Evolutionary conservation across 2,329 filamentous ascomycete species (phyloP).

Genomic region (Cryphonectria japonica): DNA sequence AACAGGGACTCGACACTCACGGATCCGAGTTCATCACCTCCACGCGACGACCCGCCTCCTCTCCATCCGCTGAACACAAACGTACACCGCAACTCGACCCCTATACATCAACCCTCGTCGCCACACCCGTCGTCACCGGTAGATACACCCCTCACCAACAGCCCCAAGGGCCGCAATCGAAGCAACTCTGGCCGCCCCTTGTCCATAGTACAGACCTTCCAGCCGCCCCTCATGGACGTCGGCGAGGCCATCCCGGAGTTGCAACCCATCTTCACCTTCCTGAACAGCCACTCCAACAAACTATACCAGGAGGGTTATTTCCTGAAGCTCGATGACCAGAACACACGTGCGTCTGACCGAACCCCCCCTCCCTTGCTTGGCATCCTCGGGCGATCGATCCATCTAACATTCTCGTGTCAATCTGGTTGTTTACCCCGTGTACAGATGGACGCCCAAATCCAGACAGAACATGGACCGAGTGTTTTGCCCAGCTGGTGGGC

Average conservation of each 20-base stretch:
- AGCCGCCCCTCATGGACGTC: conserved; percentile 84
- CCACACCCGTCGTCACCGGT: conserved; percentile 45
- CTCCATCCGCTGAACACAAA: conserved; percentile 17
- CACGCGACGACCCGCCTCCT: conserved; percentile 38
- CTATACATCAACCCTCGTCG: conserved; percentile 36
- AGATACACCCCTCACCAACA: conserved; percentile 48
- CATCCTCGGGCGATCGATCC: not conserved
- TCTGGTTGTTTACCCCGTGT: conserved; percentile 4
- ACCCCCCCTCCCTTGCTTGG: not conserved
- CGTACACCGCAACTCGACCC: conserved; percentile 32
- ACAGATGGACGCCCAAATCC: conserved; percentile 83
- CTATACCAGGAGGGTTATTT: conserved; percentile 98
- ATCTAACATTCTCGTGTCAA: not conserved
- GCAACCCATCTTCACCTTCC: conserved; percentile 88
- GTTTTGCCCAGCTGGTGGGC: conserved; percentile 93
- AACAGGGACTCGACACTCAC: conserved; percentile 46
- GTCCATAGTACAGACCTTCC: conserved; percentile 86
- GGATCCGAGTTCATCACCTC: conserved; percentile 50
- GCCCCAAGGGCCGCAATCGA: conserved; percentile 48
- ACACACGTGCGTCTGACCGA: conserved; percentile 69
- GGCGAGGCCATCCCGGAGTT: conserved; percentile 85
- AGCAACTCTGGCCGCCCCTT: conserved; percentile 67
- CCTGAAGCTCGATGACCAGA: conserved; percentile 92
- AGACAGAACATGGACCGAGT: conserved; percentile 92
- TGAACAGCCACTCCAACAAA: conserved; percentile 96